These are phyloP conservation scores for Phialophora macrospora DNA, from an alignment of 2,329 filamentous ascomycete species.

Conservation along the genomic window DNA sequence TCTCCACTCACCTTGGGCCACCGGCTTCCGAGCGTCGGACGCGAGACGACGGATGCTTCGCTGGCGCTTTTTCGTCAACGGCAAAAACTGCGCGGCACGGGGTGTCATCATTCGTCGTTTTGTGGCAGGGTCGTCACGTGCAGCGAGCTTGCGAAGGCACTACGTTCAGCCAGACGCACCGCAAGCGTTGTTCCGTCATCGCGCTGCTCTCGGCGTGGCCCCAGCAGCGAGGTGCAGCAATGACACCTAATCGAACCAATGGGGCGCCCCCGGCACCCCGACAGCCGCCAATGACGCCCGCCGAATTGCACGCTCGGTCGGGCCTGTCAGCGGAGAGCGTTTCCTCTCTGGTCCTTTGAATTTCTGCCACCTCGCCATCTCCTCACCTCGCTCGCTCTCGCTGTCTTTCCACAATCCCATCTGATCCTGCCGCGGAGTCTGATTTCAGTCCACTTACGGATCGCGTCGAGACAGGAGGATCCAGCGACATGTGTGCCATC, in stretches of 20 bases:
- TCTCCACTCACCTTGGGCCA: neutral
- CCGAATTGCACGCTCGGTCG: neutral
- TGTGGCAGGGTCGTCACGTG: neutral
- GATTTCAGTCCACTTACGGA: conserved; percentile 20
- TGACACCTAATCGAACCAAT: neutral
- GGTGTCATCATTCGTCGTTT: neutral
- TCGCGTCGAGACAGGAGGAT: conserved; percentile 10
- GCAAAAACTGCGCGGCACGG: neutral
- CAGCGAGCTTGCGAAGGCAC: neutral
- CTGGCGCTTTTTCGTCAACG: neutral
- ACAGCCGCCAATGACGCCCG: neutral
- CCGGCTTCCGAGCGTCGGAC: conserved; percentile 1
- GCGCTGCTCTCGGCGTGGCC: too few relatives aligned
- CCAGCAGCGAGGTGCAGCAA: conserved; percentile 4
- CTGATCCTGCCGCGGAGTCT: conserved; percentile 16
- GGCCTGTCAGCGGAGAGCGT: neutral
- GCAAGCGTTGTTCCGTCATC: neutral
- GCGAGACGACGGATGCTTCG: neutral
- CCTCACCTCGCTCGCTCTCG: conserved; percentile 11
- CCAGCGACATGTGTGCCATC: conserved; percentile 8
- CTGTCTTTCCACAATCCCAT: conserved; percentile 15
- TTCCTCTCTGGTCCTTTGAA: conserved; percentile 12
- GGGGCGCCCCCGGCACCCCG: neutral
- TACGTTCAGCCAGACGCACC: neutral
- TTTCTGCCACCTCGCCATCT: conserved; percentile 12